A percentile compares a stretch with the other conserved stretches of the same genome.
These are phyloP conservation scores for Fomitopsis pinicola DNA, from an alignment of 1,284 basidiomycete genomes.

Conservation along the genomic window DNA sequence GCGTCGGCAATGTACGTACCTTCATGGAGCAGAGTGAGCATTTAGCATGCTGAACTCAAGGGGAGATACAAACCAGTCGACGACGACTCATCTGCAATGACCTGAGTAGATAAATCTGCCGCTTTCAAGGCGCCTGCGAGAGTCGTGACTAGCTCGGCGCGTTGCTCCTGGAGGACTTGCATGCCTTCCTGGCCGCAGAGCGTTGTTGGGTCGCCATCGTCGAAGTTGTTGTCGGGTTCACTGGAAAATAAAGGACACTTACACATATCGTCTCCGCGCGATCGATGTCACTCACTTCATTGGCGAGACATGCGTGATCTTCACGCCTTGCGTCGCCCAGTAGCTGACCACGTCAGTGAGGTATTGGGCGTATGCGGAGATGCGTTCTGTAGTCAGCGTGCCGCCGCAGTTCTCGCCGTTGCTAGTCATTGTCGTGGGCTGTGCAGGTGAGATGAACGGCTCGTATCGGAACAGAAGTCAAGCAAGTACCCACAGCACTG, in stretches of 20 bases:
- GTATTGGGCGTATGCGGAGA: slow-evolving; percentile 23
- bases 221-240: slow-evolving; percentile 3
- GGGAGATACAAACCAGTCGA: not conserved
- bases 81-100: slow-evolving; percentile 24
- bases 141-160: slow-evolving; percentile 21
- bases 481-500: slow-evolving; percentile 12
- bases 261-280: not conserved
- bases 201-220: not conserved
- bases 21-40: not conserved
- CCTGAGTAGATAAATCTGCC: slow-evolving; percentile 9
- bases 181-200: slow-evolving; percentile 29
- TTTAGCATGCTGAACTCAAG: not conserved
- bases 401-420: slow-evolving; percentile 23
- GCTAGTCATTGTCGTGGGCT: slow-evolving; percentile 22
- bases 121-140: slow-evolving; percentile 17
- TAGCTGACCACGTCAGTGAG: slow-evolving; percentile 26
- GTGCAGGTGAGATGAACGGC: not conserved
- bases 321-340: slow-evolving; percentile 20
- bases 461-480: too few relatives aligned
- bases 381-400: slow-evolving; percentile 17
- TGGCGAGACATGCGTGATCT: slow-evolving; percentile 24
- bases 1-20: slow-evolving; percentile 21
- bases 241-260: not conserved
- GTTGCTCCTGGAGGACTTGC: slow-evolving; percentile 24
- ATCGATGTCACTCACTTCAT: slow-evolving; percentile 17